Base-by-base conservation (phyloP, 805 yeast species). In the Wickerhamiella lipophila region DNA sequence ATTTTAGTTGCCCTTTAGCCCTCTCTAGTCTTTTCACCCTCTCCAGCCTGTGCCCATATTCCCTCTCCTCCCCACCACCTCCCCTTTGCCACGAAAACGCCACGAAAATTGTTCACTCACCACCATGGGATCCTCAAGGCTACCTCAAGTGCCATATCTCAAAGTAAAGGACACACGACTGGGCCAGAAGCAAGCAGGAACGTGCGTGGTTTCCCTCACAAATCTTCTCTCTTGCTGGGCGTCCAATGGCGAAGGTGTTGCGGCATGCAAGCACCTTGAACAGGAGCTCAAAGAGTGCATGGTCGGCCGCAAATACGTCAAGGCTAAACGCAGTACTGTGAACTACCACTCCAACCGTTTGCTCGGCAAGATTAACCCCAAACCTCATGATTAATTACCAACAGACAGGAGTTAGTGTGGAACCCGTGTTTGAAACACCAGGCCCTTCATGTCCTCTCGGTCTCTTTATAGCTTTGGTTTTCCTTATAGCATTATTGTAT, bases 221-320 rank as follows among this genome's bases (percentile, higher is more conserved):
- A 80, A 84, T 43, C 72, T 88, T 63, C 70, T 88, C 57, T 84
- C 83, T 71, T 88, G 97, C 68, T 88, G 97, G 97, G 94, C 96
- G 2, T 83, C 96, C 21, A 83, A 85, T 66, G 89, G 94, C 44
- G 94, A 86, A 64, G 88, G 92, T 52, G 69, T 81, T 19, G 68
- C 72, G 9, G 72, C 68, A 42, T 88, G 97, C 66, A 69, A 73
- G 21, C 70, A 68, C 6, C 65, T 84, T 42, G 94, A 81, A 60
- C 63, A 65, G 30, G 85, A 83, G 52, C 73, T 87, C 62, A 84
- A 84, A 60, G 65, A 66, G 12, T 88, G 96, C 62, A 83, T 85
- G 81, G 66, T 69, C 45, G 68, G 58, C 57, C 54, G 56, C 40
- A 52, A 50, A 36, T 49, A 54, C 38, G 55, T 48, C 48, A 51